Base-by-base conservation (phyloP, 2,329 filamentous ascomycete genomes). In the Zasmidium citrigriseum region DNA sequence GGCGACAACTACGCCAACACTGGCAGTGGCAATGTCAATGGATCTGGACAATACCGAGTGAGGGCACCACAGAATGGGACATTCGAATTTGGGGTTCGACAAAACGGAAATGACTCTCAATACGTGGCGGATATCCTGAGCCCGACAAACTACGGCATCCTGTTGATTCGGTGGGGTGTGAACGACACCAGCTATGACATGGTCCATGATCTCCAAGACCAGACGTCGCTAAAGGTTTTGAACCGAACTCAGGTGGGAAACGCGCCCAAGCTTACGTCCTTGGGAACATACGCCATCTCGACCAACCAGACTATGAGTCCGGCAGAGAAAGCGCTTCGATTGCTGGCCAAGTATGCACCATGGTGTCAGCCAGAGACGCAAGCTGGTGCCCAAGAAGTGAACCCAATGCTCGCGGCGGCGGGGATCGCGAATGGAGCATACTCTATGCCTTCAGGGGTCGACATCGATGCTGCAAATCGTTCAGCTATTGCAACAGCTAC, bases 1-100 rank as follows among this genome's bases (percentile, higher is more conserved):
- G 63, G 64, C 10, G 55, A 63, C 46, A 64, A 64, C 20, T 63
- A 48, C 34, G 64, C 59, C 22, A 59, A 64, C 16, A 55, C 61
- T 48, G 62, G 64, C 1, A 54, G 59, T 12, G 49, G 41, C 2
- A 62, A 57, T 34, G 22, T 44, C 22, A 57, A 55, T n/a, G 41
- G 23, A 9, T 34, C 46, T 38, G 64, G 62, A 2, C 46, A 55
- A 4, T 63, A 62, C 50, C 44, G 51, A 18, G 22, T 66, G 7
- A 27, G 45, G 11, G 29, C 27, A 45, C 25, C 59, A 27, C 38
- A 11, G 16, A 50, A 59, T 41, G 46, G 41, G 23, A 52, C 18
- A 10, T 55, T 52, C 9, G n/a, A 29, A 4, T 9, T 47, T 11
- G 52, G 52, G 14, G 23, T 47, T 14, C 23, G 41, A 46, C 10